Evolutionary conservation across 2,329 filamentous ascomycete species (phyloP).

Genomic region (Hypoxylon sp.): DNA sequence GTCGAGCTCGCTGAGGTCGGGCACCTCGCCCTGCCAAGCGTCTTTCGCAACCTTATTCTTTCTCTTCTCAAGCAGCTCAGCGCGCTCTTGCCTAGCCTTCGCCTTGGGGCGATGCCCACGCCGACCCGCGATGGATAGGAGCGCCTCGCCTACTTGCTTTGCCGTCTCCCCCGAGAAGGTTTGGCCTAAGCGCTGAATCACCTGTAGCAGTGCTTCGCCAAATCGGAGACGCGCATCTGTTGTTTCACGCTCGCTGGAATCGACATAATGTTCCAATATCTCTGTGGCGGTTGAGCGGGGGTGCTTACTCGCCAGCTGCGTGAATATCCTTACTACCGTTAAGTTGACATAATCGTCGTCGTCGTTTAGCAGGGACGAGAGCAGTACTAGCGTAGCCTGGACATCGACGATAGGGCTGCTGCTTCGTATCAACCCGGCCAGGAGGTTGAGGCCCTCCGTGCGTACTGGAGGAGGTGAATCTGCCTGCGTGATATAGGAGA

Average conservation of each 20-base stretch:
- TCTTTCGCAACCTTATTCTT: constrained; percentile 60
- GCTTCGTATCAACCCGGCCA: constrained; percentile 64
- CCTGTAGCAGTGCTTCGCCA: constrained; percentile 71
- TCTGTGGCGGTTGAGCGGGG: constrained; percentile 69
- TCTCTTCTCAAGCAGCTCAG: constrained; percentile 57
- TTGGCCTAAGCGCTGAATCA: constrained; percentile 67
- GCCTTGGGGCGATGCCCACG: constrained; percentile 68
- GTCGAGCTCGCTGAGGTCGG: constrained; percentile 50
- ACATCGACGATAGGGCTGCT: constrained; percentile 69
- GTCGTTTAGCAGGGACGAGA: constrained; percentile 70
- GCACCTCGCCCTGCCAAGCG: constrained; percentile 63
- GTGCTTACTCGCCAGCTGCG: constrained; percentile 67
- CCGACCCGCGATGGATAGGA: constrained; percentile 71
- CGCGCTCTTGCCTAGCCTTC: constrained; percentile 61
- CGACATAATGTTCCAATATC: constrained; percentile 72
- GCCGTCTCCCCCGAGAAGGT: constrained; percentile 64
- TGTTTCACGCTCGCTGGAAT: constrained; percentile 63
- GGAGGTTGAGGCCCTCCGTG: constrained; percentile 68
- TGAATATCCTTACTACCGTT: constrained; percentile 71
- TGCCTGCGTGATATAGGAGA: constrained; percentile 67
- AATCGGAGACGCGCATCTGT: constrained; percentile 73
- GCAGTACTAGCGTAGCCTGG: constrained; percentile 67
- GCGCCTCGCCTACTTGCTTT: constrained; percentile 60
- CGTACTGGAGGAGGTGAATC: constrained; percentile 73
- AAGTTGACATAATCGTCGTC: constrained; percentile 76